A percentile compares a stretch with the other conserved stretches of the same genome.
These are phyloP conservation scores for Schoenoplectus triqueter DNA, from an alignment of 202 grass and related monocot species.

Conservation along the genomic window DNA sequence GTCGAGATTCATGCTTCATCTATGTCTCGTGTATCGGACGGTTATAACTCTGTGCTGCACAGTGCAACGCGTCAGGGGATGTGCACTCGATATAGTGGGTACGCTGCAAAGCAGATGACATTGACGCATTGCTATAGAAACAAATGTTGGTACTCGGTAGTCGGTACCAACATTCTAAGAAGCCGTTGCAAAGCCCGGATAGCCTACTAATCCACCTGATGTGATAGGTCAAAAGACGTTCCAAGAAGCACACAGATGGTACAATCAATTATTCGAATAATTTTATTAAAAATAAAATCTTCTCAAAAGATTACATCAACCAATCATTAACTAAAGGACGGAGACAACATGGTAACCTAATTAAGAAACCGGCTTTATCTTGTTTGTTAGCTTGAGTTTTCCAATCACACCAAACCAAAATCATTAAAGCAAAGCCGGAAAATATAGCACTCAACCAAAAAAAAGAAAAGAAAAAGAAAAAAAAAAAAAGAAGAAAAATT, in stretches of 20 bases:
- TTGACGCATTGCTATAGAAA: neutral
- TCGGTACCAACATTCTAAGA: neutral
- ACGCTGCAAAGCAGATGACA: neutral
- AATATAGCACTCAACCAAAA: neutral
- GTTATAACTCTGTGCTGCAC: too few relatives aligned
- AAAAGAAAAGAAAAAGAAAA: neutral
- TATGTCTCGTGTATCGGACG: too few relatives aligned
- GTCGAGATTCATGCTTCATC: too few relatives aligned
- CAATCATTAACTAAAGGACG: neutral
- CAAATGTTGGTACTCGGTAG: neutral
- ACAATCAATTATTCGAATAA: neutral
- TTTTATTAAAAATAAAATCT: neutral
- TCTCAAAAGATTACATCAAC: conserved; percentile 7
- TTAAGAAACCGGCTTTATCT: neutral
- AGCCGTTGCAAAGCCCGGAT: neutral
- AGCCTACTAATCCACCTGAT: neutral
- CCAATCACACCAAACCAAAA: conserved; percentile 21
- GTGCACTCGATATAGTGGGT: too few relatives aligned
- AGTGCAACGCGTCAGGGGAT: too few relatives aligned
- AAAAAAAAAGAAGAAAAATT: neutral
- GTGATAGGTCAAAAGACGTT: neutral
- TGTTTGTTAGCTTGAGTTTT: conserved; percentile 10
- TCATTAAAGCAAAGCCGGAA: conserved; percentile 11
- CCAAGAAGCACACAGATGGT: neutral
- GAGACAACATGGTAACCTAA: conserved; percentile 18